Evolutionary conservation across 805 yeast genomes (phyloP).

Genomic region (Clavispora santaluciae): DNA sequence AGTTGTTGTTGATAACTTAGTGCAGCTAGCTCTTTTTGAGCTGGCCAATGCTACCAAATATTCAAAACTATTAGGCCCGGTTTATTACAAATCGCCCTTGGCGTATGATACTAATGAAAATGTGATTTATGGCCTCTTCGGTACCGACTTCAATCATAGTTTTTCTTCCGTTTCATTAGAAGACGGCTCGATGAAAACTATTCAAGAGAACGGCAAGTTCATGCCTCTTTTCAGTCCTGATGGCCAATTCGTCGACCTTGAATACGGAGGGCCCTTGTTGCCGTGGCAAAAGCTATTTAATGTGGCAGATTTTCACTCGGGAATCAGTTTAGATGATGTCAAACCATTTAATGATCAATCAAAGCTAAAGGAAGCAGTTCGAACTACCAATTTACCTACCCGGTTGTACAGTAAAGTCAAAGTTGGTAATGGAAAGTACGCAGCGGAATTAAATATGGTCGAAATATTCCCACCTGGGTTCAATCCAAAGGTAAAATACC

Average conservation of each 20-base stretch:
- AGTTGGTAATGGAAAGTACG: slow-evolving; percentile 29
- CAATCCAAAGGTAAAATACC: slow-evolving; percentile 44
- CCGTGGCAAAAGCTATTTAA: slow-evolving; percentile 24
- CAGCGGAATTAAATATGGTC: slow-evolving; percentile 43
- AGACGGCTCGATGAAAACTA: not conserved
- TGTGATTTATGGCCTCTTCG: slow-evolving; percentile 13
- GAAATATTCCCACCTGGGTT: slow-evolving; percentile 62
- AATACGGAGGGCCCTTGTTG: slow-evolving; percentile 19
- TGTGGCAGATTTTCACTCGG: slow-evolving; percentile 14
- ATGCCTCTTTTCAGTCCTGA: slow-evolving; percentile 16
- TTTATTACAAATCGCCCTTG: slow-evolving; percentile 11
- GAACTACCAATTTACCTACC: slow-evolving; percentile 46
- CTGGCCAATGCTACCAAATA: slow-evolving; percentile 11
- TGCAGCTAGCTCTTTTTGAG: slow-evolving; percentile 19
- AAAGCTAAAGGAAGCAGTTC: slow-evolving; percentile 14
- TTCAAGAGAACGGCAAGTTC: slow-evolving; percentile 12
- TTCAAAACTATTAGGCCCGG: slow-evolving; percentile 15
- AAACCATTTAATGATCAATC: slow-evolving; percentile 16
- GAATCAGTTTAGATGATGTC: not conserved
- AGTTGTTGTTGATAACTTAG: slow-evolving; percentile 15
- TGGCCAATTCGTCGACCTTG: slow-evolving; percentile 19
- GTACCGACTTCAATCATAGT: slow-evolving; percentile 11
- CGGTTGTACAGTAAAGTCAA: slow-evolving; percentile 32
- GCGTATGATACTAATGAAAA: slow-evolving; percentile 15
- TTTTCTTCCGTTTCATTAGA: slow-evolving; percentile 6